A percentile compares a stretch with the other conserved stretches of the same genome.
phyloP scores from a whole-genome alignment of 140 eudicot species.

The Oenanthe javanica region DNA sequence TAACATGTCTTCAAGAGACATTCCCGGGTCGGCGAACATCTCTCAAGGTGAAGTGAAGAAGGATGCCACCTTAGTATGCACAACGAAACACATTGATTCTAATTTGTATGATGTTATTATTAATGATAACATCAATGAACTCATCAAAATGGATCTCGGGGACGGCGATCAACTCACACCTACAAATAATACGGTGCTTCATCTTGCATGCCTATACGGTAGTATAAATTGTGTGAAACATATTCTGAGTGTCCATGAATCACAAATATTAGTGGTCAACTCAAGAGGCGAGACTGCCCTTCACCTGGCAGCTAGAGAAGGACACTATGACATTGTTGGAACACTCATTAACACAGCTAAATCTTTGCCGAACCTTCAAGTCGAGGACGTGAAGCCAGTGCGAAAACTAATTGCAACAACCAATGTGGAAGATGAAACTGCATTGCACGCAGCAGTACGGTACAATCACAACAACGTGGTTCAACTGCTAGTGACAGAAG shows the following conservation, averaged over 20 bases:
- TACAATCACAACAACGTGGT: not conserved
- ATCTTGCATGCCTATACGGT: too few species aligned
- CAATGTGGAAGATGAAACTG: not conserved
- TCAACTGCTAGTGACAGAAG: constrained; percentile 2
- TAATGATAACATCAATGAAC: not conserved
- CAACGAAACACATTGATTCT: too few species aligned
- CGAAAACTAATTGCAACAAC: not conserved
- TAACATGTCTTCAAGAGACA: too few species aligned
- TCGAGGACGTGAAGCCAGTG: too few species aligned
- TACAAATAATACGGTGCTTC: not conserved
- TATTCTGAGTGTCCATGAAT: too few species aligned
- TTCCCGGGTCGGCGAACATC: too few species aligned
- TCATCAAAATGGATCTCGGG: not conserved
- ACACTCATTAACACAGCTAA: not conserved
- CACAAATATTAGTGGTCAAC: not conserved
- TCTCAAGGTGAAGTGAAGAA: too few species aligned
- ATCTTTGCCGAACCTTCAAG: not conserved
- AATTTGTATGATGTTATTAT: not conserved
- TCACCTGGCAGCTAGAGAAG: not conserved
- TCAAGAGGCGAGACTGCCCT: not conserved
- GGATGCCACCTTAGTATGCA: too few species aligned
- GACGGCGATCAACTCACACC: not conserved
- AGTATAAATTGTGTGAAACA: too few species aligned
- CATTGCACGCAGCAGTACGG: constrained; percentile 13
- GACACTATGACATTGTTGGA: not conserved